phyloP scores from a whole-genome alignment of 2,329 filamentous ascomycete species.

The Alternaria incomplexa region DNA sequence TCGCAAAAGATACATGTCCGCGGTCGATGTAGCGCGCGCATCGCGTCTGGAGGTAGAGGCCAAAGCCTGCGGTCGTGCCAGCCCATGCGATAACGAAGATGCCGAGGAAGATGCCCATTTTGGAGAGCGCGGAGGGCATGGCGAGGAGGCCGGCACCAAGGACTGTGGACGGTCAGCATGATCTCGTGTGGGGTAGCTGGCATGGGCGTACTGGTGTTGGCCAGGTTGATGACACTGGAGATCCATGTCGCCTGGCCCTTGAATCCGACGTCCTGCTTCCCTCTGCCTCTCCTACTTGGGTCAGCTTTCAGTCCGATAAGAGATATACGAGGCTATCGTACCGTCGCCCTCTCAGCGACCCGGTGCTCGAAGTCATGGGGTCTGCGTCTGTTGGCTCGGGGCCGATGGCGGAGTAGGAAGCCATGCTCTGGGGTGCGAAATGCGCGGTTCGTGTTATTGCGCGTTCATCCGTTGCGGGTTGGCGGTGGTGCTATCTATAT shows the following conservation, averaged over 20 bases:
- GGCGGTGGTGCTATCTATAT: not conserved
- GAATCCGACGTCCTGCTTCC: slow-evolving; percentile 72
- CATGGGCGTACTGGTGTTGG: slow-evolving; percentile 82
- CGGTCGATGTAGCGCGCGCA: slow-evolving; percentile 93
- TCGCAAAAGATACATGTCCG: slow-evolving; percentile 89
- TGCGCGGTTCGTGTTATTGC: slow-evolving; percentile 26
- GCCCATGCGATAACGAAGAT: slow-evolving; percentile 89
- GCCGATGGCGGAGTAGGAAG: slow-evolving; percentile 55
- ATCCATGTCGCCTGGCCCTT: slow-evolving; percentile 82
- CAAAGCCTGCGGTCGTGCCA: slow-evolving; percentile 85
- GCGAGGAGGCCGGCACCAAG: slow-evolving; percentile 93
- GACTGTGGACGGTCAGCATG: slow-evolving; percentile 61
- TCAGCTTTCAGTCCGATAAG: slow-evolving; percentile 23
- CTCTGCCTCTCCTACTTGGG: slow-evolving; percentile 59
- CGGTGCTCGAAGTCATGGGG: slow-evolving; percentile 50
- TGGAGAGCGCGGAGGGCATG: slow-evolving; percentile 93
- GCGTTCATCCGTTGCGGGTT: slow-evolving; percentile 32
- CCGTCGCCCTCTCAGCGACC: slow-evolving; percentile 49
- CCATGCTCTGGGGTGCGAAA: slow-evolving; percentile 46
- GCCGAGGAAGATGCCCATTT: slow-evolving; percentile 91
- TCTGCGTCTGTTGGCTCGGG: slow-evolving; percentile 48
- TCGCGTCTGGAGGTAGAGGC: slow-evolving; percentile 90
- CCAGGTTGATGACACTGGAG: slow-evolving; percentile 91
- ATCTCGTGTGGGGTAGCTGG: not conserved
- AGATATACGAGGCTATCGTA: slow-evolving; percentile 10